Conservation (phyloP, 192 early-diverging fungal species). For the Spizellomyces sp. region DNA sequence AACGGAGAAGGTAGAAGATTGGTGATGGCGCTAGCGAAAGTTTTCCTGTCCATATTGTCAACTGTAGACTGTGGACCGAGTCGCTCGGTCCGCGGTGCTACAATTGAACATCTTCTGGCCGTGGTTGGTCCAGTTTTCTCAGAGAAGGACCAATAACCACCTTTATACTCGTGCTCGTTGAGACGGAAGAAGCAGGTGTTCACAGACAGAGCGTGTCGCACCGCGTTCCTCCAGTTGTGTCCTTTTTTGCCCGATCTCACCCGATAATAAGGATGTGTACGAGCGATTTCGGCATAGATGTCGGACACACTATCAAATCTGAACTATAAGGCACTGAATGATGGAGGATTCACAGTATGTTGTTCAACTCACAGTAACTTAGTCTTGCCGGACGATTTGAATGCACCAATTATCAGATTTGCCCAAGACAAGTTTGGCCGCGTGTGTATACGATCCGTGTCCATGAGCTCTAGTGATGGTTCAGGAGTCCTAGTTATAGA, state of each 20-base stretch:
- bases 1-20: too few species aligned
- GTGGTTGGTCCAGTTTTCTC: constrained; percentile 19
- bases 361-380: constrained; percentile 12
- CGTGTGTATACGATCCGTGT: neutral
- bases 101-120: neutral
- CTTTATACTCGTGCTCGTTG: constrained; percentile 28
- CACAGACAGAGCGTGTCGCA: constrained; percentile 30
- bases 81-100: too few species aligned
- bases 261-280: constrained; percentile 11
- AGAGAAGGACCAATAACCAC: constrained; percentile 11
- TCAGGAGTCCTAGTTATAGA: too few species aligned
- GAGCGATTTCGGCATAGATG: constrained; percentile 14
- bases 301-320: constrained; percentile 14
- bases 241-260: neutral
- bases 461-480: too few species aligned
- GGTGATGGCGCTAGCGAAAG: too few species aligned
- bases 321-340: neutral
- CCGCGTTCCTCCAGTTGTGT: constrained; percentile 25
- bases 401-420: constrained; percentile 14
- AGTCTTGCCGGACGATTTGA: constrained; percentile 9
- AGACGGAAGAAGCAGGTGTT: constrained; percentile 25
- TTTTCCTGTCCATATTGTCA: too few species aligned
- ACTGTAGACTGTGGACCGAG: too few species aligned
- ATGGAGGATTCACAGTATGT: neutral
- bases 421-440: constrained; percentile 18